These are phyloP conservation scores for Backusella morwellensis DNA, from an alignment of 192 early-diverging fungal genomes.

Conservation along the genomic window DNA sequence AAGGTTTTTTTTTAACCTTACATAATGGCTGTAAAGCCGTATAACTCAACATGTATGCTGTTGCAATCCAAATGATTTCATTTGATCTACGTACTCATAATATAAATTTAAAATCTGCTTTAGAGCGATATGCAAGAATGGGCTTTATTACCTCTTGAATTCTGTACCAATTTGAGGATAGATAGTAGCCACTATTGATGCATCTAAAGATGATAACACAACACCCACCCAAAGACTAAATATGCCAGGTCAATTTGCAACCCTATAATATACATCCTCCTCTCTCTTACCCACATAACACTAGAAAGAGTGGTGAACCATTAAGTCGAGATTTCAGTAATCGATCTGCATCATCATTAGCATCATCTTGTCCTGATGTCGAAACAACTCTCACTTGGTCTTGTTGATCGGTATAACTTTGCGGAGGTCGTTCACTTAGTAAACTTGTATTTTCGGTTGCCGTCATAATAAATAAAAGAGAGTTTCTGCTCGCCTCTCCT, in stretches of 20 bases:
- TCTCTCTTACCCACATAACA: conserved; percentile 14
- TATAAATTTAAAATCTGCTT: neutral
- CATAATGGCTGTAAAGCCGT: conserved; percentile 80
- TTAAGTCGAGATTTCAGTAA: conserved; percentile 11
- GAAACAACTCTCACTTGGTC: neutral
- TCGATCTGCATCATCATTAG: neutral
- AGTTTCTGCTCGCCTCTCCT: neutral
- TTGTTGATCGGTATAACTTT: neutral
- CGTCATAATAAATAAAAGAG: neutral
- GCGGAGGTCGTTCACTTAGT: neutral
- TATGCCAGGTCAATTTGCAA: no score
- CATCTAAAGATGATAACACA: conserved; percentile 25
- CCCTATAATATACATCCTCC: neutral
- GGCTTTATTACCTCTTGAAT: conserved; percentile 28
- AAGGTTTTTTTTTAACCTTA: conserved; percentile 26
- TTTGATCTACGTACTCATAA: conserved; percentile 22
- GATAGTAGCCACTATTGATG: conserved; percentile 38
- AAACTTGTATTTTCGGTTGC: neutral
- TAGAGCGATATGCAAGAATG: neutral
- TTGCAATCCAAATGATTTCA: conserved; percentile 82
- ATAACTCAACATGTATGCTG: conserved; percentile 67
- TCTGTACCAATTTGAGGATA: conserved; percentile 39
- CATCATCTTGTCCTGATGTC: neutral
- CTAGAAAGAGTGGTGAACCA: conserved; percentile 11
- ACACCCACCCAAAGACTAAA: conserved; percentile 36